Base-by-base conservation (phyloP, 2,329 filamentous ascomycete genomes). In the Triangularia setosa region DNA sequence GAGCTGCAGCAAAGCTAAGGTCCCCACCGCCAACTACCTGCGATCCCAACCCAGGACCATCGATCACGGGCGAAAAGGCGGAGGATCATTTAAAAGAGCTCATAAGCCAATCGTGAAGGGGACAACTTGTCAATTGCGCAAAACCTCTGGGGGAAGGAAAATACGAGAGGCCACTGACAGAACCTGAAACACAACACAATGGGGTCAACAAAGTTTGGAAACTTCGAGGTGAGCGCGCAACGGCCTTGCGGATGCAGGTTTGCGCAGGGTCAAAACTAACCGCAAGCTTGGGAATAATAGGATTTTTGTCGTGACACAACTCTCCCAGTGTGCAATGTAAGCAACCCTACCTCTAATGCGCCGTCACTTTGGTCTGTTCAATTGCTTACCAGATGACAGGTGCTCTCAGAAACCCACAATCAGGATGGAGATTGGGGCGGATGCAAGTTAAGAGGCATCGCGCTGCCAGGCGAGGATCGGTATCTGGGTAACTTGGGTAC, bases 281-380 rank as follows among this genome's bases (percentile, higher is more conserved):
- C 23, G 21, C 8, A 40, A 0, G 12, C 9, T 57, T 55, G 18
- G 30, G 21, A 9, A 59, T 73, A 9, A 59, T 73, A 94, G 90
- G 80, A 90, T 75, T 93, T 95, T 76, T 95, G 91, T 83, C 89
- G 86, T 75, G 90, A 93, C 79, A 91, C 91, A 72, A 93, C 90
- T 64, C 82, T 94, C 72, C 91, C 91, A 62, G 82, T 94, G 72
- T 95, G 91, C 83, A 94, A 94, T 84, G 90, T 93, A 84, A 73
- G 89, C 85, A 61, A 48, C 21, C 18, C 9, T 18, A 23, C 65
- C 57, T 60, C 48, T 28, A 35, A 11, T 33, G 30, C 30, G 30
- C 40, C 6, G n/a, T 5, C n/a, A 44, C 16, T 48, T 48, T 48
- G 14, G 7, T 48, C 40, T 3, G 4, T 9, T 48, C 40, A 48